A percentile compares a stretch with the other conserved stretches of the same genome.
These are phyloP conservation scores for Plantago major DNA, from an alignment of 257 asterid genomes.

Conservation along the genomic window DNA sequence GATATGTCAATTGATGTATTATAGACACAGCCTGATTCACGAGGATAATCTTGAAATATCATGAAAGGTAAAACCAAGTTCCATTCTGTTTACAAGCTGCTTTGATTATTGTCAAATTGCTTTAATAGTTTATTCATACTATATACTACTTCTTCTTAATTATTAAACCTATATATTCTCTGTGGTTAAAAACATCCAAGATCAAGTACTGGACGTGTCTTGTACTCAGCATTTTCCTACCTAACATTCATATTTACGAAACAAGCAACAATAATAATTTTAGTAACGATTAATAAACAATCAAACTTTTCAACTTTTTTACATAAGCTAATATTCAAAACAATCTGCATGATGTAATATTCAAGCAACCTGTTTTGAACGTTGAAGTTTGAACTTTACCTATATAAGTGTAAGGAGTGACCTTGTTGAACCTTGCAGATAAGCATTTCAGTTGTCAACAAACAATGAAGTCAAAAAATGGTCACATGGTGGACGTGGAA, in stretches of 20 bases:
- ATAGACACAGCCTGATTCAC: too few species aligned
- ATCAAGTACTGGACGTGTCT: not conserved
- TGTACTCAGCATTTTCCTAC: too few species aligned
- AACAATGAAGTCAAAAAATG: not conserved
- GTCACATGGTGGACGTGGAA: constrained; percentile 15
- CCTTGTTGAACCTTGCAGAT: not conserved
- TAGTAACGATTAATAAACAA: not conserved
- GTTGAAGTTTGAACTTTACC: not conserved
- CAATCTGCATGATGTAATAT: not conserved
- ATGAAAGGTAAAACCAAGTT: too few species aligned
- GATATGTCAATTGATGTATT: too few species aligned
- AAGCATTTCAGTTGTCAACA: not conserved
- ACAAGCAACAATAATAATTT: not conserved
- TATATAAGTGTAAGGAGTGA: not conserved
- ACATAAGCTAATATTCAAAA: not conserved
- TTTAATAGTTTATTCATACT: not conserved
- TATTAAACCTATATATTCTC: too few species aligned
- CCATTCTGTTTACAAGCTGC: too few species aligned
- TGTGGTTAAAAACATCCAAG: not conserved
- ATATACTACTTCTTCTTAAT: too few species aligned
- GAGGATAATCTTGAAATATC: too few species aligned
- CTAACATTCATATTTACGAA: not conserved
- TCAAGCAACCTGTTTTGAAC: constrained; percentile 3
- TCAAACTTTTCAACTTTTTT: not conserved
- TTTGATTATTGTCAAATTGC: not conserved